Evolutionary conservation across 306 rosid genomes (phyloP).

Genomic region (Citrullus colocynthis): DNA sequence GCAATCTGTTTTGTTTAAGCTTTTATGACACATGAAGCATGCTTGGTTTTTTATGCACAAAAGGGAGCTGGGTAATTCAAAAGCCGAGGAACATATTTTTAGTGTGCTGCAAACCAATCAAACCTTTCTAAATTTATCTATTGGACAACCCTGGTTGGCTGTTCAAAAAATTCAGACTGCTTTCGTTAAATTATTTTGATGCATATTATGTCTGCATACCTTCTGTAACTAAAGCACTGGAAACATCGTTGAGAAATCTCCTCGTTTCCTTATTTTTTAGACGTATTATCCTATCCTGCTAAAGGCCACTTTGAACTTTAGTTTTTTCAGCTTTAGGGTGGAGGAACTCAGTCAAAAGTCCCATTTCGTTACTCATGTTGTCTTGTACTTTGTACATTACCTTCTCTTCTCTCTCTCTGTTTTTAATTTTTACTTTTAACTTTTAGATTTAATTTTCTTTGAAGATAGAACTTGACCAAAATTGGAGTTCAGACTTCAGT

Average conservation of each 20-base stretch:
- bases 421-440: neutral
- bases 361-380: neutral
- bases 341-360: neutral
- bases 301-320: neutral
- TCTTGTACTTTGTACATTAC: neutral
- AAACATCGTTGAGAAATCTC: neutral
- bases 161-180: neutral
- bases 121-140: neutral
- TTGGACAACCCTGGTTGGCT: neutral
- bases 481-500: neutral
- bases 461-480: neutral
- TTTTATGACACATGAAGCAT: neutral
- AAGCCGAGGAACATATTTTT: neutral
- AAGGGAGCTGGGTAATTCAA: neutral
- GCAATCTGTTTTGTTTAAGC: neutral
- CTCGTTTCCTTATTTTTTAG: neutral
- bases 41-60: neutral
- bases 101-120: neutral
- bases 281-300: neutral
- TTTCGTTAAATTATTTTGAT: neutral
- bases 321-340: neutral
- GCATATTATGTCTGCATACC: neutral
- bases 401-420: neutral
- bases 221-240: neutral
- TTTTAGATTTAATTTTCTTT: neutral